A percentile compares a stretch with the other conserved stretches of the same genome.
Conservation (phyloP, 768 basidiomycete species). For the Podaxis sp. region DNA sequence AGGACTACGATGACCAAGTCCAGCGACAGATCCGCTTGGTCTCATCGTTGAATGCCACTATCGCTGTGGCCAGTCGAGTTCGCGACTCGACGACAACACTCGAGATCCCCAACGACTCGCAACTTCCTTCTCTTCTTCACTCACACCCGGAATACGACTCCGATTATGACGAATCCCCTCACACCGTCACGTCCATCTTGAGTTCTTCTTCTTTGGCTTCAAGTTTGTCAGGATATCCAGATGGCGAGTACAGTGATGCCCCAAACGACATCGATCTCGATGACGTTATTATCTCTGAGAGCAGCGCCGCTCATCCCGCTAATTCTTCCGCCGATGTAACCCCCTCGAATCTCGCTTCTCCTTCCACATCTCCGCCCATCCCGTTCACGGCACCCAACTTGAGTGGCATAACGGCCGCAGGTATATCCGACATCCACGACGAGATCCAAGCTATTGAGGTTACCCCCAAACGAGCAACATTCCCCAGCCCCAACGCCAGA, state of each 20-base stretch:
- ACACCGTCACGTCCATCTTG: not conserved
- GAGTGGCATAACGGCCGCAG: not conserved
- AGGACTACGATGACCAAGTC: not conserved
- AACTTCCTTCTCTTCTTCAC: not conserved
- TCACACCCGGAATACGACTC: constrained; percentile 2
- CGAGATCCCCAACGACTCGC: not conserved
- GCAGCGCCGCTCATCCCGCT: not conserved
- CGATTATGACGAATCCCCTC: not conserved
- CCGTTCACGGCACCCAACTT: not conserved
- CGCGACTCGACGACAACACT: not conserved
- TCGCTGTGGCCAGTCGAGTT: not conserved
- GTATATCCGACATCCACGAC: not conserved
- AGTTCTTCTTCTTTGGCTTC: not conserved
- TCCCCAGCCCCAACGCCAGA: not conserved
- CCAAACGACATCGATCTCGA: not conserved
- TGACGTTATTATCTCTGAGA: not conserved
- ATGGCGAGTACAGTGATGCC: not conserved
- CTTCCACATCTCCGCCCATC: not conserved
- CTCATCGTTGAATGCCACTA: not conserved
- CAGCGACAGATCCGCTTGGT: not conserved
- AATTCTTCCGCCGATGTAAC: not conserved
- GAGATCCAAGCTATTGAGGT: not conserved
- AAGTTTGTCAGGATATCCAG: not conserved
- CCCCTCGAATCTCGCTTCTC: not conserved
- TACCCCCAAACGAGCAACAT: not conserved